Conservation (phyloP, 2,329 filamentous ascomycete genomes). For the Tolypocladium pustulatum region DNA sequence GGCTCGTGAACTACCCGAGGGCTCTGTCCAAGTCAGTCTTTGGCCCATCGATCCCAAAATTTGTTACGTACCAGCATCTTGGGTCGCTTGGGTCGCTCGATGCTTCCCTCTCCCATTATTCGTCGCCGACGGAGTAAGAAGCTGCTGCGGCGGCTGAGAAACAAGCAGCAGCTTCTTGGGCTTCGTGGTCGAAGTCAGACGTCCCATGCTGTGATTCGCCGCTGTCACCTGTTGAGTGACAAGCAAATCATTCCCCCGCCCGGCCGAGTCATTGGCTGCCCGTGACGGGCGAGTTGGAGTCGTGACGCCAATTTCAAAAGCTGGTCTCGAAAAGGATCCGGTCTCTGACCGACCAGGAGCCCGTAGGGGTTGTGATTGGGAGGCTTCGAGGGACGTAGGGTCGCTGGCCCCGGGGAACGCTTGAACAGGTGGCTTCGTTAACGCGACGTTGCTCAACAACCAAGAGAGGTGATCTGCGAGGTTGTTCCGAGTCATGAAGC, state of each 20-base stretch:
- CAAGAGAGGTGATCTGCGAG: conserved; percentile 46
- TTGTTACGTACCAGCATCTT: conserved; percentile 3
- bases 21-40: not conserved
- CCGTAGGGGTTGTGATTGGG: conserved; percentile 14
- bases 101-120: conserved; percentile 9
- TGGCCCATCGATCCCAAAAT: not conserved
- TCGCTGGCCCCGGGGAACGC: conserved; percentile 23
- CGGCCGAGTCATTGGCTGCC: conserved; percentile 12
- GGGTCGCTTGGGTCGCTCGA: conserved; percentile 5
- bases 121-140: conserved; percentile 26
- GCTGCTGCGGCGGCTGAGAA: conserved; percentile 28
- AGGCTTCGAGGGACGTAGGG: conserved; percentile 10
- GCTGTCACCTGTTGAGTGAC: conserved; percentile 15
- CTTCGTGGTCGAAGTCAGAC: conserved; percentile 30
- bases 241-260: conserved; percentile 10
- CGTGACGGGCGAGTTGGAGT: conserved; percentile 1
- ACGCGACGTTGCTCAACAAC: conserved; percentile 39
- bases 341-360: not conserved
- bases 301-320: not conserved
- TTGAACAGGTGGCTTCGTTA: conserved; percentile 28
- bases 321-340: not conserved
- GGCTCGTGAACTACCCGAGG: conserved; percentile 7
- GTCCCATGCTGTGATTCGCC: conserved; percentile 30
- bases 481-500: conserved; percentile 54
- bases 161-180: conserved; percentile 34